Evolutionary conservation across 768 basidiomycete species (phyloP).

Genomic region (Hirschioporus abietinus): DNA sequence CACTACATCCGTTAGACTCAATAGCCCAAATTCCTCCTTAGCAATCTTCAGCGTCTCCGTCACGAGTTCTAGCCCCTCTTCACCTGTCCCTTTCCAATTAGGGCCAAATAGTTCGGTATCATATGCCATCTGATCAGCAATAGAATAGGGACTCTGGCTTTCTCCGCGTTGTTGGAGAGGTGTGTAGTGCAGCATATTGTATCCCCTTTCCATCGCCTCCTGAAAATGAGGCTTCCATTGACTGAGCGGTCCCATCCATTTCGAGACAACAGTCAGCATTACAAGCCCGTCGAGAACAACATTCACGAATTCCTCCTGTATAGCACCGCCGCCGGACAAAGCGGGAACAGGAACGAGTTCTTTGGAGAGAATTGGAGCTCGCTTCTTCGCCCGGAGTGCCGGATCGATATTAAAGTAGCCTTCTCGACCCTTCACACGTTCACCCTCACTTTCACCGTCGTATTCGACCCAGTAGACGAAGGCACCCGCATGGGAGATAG

Average conservation of each 20-base stretch:
- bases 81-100: conserved; percentile 23
- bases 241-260: conserved; percentile 91
- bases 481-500: conserved; percentile 94
- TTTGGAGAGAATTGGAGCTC: conserved; percentile 65
- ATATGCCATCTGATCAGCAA: conserved; percentile 80
- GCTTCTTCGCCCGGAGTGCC: conserved; percentile 66
- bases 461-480: conserved; percentile 96
- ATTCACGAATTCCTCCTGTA: conserved; percentile 50
- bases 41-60: conserved; percentile 64
- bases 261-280: conserved; percentile 88
- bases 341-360: conserved; percentile 48
- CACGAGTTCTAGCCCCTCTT: conserved; percentile 52
- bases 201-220: conserved; percentile 84
- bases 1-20: conserved; percentile 92
- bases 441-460: conserved; percentile 51
- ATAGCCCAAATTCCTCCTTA: conserved; percentile 79
- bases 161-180: conserved; percentile 90
- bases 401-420: conserved; percentile 98
- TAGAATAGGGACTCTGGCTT: conserved; percentile 90
- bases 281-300: conserved; percentile 85
- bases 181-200: conserved; percentile 98
- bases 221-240: conserved; percentile 77
- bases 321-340: conserved; percentile 42
- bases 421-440: conserved; percentile 74
- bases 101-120: conserved; percentile 65